These are phyloP conservation scores for Botrytis paeoniae DNA, from an alignment of 2,329 filamentous ascomycete species.

Conservation along the genomic window DNA sequence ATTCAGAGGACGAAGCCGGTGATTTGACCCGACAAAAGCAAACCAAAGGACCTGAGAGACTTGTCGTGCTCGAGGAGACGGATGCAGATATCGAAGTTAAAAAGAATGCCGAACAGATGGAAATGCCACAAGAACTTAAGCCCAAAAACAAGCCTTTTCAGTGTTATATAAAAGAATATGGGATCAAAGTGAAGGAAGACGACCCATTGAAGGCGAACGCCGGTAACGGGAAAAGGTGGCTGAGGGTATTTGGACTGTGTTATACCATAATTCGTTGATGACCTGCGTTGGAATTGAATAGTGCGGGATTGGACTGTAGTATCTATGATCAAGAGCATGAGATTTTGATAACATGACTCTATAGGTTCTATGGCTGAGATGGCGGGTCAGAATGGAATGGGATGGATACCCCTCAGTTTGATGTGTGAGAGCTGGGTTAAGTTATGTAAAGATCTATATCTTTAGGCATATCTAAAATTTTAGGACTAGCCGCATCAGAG, in stretches of 20 bases:
- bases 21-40: not conserved
- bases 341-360: not conserved
- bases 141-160: conserved; percentile 57
- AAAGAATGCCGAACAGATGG: not conserved
- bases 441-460: not conserved
- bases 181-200: conserved; percentile 46
- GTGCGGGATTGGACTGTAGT: not conserved
- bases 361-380: not conserved
- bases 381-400: not conserved
- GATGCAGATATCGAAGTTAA: not conserved
- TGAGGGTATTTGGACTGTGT: conserved; percentile 62
- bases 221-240: conserved; percentile 52
- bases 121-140: conserved; percentile 20
- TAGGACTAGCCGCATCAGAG: no score
- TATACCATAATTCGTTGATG: conserved; percentile 55
- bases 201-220: conserved; percentile 46
- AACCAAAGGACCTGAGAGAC: not conserved
- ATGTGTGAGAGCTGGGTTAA: not conserved
- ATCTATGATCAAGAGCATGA: not conserved
- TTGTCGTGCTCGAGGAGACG: not conserved
- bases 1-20: not conserved
- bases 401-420: not conserved
- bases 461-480: not conserved
- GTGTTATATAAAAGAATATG: conserved; percentile 72
- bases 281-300: not conserved